Percentiles rank a stretch among this genome's conserved stretches.
Evolutionary conservation across 2,329 filamentous ascomycete genomes (phyloP).

Genomic region (Colletotrichum plurivorum): DNA sequence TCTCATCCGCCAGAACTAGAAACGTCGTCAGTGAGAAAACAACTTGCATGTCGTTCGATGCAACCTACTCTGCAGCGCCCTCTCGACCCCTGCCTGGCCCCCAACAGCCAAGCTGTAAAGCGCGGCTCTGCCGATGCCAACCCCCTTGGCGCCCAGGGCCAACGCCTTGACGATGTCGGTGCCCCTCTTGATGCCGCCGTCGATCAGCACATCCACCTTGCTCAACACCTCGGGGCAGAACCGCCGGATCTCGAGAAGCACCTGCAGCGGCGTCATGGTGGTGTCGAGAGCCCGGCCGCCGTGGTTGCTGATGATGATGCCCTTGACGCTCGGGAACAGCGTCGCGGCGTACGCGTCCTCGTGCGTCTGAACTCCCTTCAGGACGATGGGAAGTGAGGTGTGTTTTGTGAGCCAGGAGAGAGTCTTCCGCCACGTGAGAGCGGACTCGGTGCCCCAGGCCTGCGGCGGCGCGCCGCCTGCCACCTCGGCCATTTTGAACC

Average conservation of each 20-base stretch:
- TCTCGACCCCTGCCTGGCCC: slow-evolving; percentile 67
- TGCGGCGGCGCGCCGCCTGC: slow-evolving; percentile 27
- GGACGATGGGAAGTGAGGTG: slow-evolving; percentile 63
- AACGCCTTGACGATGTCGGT: slow-evolving; percentile 69
- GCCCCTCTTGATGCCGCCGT: slow-evolving; percentile 67
- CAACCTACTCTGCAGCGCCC: slow-evolving; percentile 67
- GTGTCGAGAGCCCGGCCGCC: slow-evolving; percentile 68
- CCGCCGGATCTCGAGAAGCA: slow-evolving; percentile 65
- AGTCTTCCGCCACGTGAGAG: slow-evolving; percentile 65
- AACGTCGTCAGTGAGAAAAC: neutral
- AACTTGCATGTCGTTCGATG: neutral
- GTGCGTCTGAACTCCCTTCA: slow-evolving; percentile 71
- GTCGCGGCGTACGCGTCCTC: slow-evolving; percentile 55
- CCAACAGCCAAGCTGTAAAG: slow-evolving; percentile 65
- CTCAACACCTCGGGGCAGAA: slow-evolving; percentile 63
- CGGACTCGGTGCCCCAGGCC: slow-evolving; percentile 59
- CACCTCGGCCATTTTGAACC: slow-evolving; percentile 65
- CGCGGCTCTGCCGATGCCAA: slow-evolving; percentile 67
- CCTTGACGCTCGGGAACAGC: slow-evolving; percentile 54
- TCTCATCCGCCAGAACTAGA: slow-evolving; percentile 46
- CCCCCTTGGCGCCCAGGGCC: slow-evolving; percentile 66
- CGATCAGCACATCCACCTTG: slow-evolving; percentile 66
- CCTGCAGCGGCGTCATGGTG: slow-evolving; percentile 49
- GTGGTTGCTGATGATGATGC: slow-evolving; percentile 71
- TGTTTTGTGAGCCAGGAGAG: slow-evolving; percentile 65